Percentiles rank a stretch among this genome's conserved stretches.
Conservation (phyloP, 2,329 filamentous ascomycete genomes). For the Dactylellina parvicollis region DNA sequence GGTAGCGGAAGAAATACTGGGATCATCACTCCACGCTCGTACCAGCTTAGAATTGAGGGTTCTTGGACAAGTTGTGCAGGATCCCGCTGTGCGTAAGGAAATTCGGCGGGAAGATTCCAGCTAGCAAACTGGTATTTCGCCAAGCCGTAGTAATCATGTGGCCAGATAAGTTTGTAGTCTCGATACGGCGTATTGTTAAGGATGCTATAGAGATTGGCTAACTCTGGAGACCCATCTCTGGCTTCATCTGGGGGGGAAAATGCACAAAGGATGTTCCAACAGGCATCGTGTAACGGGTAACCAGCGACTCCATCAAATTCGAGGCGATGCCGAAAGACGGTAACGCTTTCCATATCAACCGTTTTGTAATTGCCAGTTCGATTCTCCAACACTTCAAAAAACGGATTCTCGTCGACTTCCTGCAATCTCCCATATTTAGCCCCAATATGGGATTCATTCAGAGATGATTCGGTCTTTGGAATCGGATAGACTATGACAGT, state of each 20-base stretch:
- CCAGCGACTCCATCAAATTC: not conserved
- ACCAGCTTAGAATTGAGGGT: not conserved
- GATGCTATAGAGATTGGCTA: not conserved
- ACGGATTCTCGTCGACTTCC: not conserved
- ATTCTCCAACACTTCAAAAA: slow-evolving; percentile 2
- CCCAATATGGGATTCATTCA: not conserved
- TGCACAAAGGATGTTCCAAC: not conserved
- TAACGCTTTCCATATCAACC: not conserved
- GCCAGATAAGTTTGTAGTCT: not conserved
- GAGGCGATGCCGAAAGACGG: not conserved
- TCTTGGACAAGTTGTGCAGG: not conserved
- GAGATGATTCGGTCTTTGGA: not conserved
- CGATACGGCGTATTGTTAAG: slow-evolving; percentile 9
- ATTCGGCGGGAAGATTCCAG: not conserved
- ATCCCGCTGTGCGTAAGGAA: not conserved
- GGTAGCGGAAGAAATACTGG: slow-evolving; percentile 1
- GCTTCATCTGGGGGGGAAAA: not conserved
- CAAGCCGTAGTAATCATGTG: not conserved
- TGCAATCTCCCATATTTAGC: not conserved
- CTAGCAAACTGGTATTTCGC: not conserved
- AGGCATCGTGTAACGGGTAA: not conserved
- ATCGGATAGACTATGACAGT: not conserved
- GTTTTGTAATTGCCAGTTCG: not conserved
- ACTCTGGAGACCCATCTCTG: not conserved
- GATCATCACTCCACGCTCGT: not conserved